Evolutionary conservation across 106 monocot genomes (phyloP).

Genomic region (Ottelia alismoides): DNA sequence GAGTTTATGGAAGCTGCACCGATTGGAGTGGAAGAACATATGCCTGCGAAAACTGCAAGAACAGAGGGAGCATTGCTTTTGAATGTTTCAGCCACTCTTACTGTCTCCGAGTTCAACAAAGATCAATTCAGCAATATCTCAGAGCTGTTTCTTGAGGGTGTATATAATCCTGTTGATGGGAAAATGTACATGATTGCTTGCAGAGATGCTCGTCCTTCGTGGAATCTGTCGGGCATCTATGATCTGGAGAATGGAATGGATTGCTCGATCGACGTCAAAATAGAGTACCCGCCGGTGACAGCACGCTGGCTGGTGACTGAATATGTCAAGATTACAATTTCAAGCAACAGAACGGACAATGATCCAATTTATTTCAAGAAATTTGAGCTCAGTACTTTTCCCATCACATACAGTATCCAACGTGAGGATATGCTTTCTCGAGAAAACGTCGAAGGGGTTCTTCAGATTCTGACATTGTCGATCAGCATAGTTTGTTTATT

Average conservation of each 20-base stretch:
- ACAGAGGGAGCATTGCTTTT: slow-evolving; percentile 27
- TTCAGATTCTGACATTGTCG: slow-evolving; percentile 32
- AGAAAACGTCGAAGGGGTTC: slow-evolving; percentile 37
- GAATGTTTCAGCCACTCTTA: slow-evolving; percentile 54
- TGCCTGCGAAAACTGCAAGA: slow-evolving; percentile 5
- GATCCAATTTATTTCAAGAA: slow-evolving; percentile 44
- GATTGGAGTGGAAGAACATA: background rate
- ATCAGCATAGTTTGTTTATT: slow-evolving; percentile 27
- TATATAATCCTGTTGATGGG: slow-evolving; percentile 52
- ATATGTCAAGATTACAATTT: slow-evolving; percentile 33
- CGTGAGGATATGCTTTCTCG: slow-evolving; percentile 48
- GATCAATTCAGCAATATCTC: slow-evolving; percentile 29
- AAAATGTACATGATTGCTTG: slow-evolving; percentile 56
- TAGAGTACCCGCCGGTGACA: slow-evolving; percentile 62
- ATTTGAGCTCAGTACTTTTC: slow-evolving; percentile 43
- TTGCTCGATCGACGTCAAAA: slow-evolving; percentile 49
- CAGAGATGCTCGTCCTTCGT: slow-evolving; percentile 37
- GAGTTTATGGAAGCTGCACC: slow-evolving; percentile 6
- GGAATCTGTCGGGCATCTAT: slow-evolving; percentile 28
- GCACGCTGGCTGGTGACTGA: slow-evolving; percentile 50
- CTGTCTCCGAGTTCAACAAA: slow-evolving; percentile 18
- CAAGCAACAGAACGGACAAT: slow-evolving; percentile 36
- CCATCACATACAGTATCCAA: slow-evolving; percentile 36
- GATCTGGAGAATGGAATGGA: slow-evolving; percentile 48
- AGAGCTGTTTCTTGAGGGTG: slow-evolving; percentile 36